Percentiles rank a stretch among this genome's conserved stretches.
Conservation (phyloP, 495 filamentous ascomycete genomes). For the Daldinia caldariorum region DNA sequence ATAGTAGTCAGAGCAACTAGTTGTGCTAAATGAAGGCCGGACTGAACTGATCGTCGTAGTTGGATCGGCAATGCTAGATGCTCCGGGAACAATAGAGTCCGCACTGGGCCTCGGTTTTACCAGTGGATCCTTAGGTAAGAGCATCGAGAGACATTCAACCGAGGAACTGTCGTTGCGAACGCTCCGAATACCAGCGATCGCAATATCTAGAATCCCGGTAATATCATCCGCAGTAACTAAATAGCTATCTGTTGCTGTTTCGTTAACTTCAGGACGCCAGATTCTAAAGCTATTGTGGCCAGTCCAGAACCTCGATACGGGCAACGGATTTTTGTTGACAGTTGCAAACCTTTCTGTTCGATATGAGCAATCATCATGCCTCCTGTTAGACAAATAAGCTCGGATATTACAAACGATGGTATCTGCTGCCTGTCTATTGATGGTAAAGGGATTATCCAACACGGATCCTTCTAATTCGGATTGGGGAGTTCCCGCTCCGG, state of each 20-base stretch:
- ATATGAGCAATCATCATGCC: constrained; percentile 19
- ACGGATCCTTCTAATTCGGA: constrained; percentile 7
- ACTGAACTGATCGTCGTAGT: constrained; percentile 45
- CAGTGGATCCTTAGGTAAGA: constrained; percentile 31
- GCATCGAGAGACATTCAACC: constrained; percentile 32
- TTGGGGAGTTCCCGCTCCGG: constrained; percentile 10
- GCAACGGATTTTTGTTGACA: constrained; percentile 16
- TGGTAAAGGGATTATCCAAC: constrained; percentile 7
- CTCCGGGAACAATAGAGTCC: constrained; percentile 37
- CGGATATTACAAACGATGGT: constrained; percentile 36
- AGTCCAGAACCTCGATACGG: constrained; percentile 3
- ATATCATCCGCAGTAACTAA: constrained; percentile 40
- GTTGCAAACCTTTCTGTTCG: not conserved
- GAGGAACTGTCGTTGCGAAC: constrained; percentile 15
- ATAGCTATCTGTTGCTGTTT: constrained; percentile 26
- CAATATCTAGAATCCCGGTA: constrained; percentile 41
- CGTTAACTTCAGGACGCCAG: not conserved
- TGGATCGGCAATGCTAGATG: constrained; percentile 38
- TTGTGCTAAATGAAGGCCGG: constrained; percentile 37
- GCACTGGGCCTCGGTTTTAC: constrained; percentile 28
- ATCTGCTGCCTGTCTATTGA: constrained; percentile 31
- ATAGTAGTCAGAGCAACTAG: constrained; percentile 9
- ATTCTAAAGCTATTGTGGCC: not conserved
- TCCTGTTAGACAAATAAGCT: constrained; percentile 37
- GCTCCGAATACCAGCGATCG: constrained; percentile 30